Evolutionary conservation across 306 rosid genomes (phyloP), one percentile per base, ranked within the genome.

Genomic region (Cucumis hystrix): DNA sequence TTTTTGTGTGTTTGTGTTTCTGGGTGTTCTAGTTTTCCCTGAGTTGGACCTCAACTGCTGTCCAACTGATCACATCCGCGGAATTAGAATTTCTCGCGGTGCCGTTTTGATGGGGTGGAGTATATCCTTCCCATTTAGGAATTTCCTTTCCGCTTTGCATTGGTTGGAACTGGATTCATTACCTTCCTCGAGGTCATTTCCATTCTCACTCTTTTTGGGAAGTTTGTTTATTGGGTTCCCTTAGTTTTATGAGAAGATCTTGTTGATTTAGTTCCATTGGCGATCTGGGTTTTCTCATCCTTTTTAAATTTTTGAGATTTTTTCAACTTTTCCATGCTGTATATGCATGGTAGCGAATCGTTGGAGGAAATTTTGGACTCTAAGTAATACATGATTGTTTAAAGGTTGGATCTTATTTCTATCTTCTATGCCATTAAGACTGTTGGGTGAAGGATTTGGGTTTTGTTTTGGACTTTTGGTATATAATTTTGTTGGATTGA

Each of bases 221-320:
- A 54, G 39, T 16, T 65, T 78, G 78, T 28, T 56, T 28, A 49
- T 51, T 9, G 51, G 57, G 28, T 33, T 54, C 59, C 68, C 61
- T 62, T 72, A 66, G 43, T 55, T 55, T 28, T 75, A 56, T 61
- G 54, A 5, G 41, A 16, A 74, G 49, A 74, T 70, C 60, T 47
- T 60, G 52, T 69, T 67, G 39, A 65, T 62, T 20, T 49, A 25
- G 13, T 68, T 7, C 30, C 47, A 62, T 62, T 79, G 49, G 79
- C 80, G 85, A 75, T 78, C 68, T 78, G 80, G 82, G 58, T 40
- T 76, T 40, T 67, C 79, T 79, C 57, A 45, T 68, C 54, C 41
- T 76, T 52, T 70, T 72, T 71, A 21, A 23, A 55, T 45, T 57
- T 57, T 41, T 72, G n/a, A 79, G 61, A 39, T 57, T 18, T 15